Evolutionary conservation across 2,329 filamentous ascomycete genomes (phyloP).

Genomic region (Allantophomopsis lycopodina): DNA sequence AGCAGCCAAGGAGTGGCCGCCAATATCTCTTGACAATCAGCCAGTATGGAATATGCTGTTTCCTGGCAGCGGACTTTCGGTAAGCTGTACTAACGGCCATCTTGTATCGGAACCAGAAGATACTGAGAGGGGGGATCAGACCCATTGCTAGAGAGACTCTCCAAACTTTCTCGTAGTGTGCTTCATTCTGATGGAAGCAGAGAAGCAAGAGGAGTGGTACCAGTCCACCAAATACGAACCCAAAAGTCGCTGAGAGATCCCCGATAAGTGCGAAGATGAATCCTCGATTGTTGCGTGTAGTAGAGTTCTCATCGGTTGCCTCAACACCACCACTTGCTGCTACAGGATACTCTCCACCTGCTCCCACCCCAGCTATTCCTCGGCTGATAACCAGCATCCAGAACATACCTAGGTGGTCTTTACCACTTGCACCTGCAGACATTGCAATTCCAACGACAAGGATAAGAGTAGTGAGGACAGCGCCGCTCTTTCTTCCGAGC

Average conservation of each 20-base stretch:
- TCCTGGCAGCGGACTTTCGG: slow-evolving; percentile 29
- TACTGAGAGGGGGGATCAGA: slow-evolving; percentile 30
- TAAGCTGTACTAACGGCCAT: slow-evolving; percentile 37
- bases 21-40: slow-evolving; percentile 33
- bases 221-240: slow-evolving; percentile 33
- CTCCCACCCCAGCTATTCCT: slow-evolving; percentile 27
- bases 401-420: slow-evolving; percentile 17
- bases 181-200: slow-evolving; percentile 28
- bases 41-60: slow-evolving; percentile 29
- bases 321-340: slow-evolving; percentile 33
- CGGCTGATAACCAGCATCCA: slow-evolving; percentile 26
- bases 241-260: slow-evolving; percentile 33
- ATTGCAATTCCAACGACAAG: slow-evolving; percentile 24
- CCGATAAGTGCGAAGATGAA: slow-evolving; percentile 41
- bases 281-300: slow-evolving; percentile 30
- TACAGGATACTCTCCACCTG: slow-evolving; percentile 35
- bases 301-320: slow-evolving; percentile 32
- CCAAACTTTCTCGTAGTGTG: slow-evolving; percentile 30
- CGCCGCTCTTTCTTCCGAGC: slow-evolving; percentile 32
- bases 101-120: slow-evolving; percentile 36
- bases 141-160: slow-evolving; percentile 33
- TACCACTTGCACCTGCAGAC: slow-evolving; percentile 22
- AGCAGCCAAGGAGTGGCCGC: slow-evolving; percentile 31
- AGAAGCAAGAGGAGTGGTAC: slow-evolving; percentile 35
- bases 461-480: slow-evolving; percentile 29